phyloP scores from a whole-genome alignment of 306 rosid genomes.

The Rubus parviflorus region DNA sequence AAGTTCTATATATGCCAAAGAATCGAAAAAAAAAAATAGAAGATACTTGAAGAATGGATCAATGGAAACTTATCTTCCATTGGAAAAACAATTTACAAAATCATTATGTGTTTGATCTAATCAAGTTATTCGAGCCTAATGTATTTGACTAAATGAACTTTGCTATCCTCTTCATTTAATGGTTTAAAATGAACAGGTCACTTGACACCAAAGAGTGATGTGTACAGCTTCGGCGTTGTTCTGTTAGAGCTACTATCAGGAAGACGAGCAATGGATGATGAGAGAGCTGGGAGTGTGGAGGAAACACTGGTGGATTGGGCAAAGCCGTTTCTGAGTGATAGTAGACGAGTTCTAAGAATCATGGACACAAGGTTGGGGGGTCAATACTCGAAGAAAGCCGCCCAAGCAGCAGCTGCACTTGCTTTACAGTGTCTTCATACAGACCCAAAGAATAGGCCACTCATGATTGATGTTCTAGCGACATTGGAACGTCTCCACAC shows the following conservation, averaged over 20 bases:
- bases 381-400: conserved; percentile 80
- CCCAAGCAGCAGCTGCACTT: conserved; percentile 76
- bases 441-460: conserved; percentile 72
- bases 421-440: conserved; percentile 58
- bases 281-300: conserved; percentile 42
- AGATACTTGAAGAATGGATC: neutral
- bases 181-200: conserved; percentile 57
- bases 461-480: conserved; percentile 59
- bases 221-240: conserved; percentile 87
- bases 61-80: neutral
- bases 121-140: neutral
- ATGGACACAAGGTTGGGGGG: conserved; percentile 86
- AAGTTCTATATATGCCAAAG: neutral
- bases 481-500: conserved; percentile 56
- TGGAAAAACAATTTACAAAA: neutral
- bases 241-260: conserved; percentile 78
- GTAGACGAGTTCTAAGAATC: conserved; percentile 65
- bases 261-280: conserved; percentile 55
- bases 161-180: conserved; percentile 1
- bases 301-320: conserved; percentile 92
- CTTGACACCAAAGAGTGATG: conserved; percentile 82
- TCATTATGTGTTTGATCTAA: neutral
- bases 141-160: neutral
- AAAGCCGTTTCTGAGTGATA: conserved; percentile 59
- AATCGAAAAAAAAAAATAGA: neutral